Percentiles rank a stretch among this genome's conserved stretches.
Evolutionary conservation across 164 flowering plant species (phyloP).

Genomic region (Tetrastigma voinierianum): DNA sequence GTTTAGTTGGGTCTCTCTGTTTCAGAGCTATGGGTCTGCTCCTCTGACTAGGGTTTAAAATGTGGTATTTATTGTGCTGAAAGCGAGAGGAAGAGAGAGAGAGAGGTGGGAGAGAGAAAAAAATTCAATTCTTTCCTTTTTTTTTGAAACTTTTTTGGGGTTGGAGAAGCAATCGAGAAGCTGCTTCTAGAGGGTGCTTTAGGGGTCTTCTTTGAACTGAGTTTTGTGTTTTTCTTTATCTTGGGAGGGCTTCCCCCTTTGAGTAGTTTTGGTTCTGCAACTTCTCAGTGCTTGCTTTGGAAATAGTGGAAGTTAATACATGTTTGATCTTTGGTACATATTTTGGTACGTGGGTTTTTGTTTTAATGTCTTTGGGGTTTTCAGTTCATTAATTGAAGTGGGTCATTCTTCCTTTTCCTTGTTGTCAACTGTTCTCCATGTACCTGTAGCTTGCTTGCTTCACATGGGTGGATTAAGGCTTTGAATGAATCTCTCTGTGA

Average conservation of each 20-base stretch:
- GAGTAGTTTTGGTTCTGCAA: slow-evolving; percentile 20
- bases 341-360: slow-evolving; percentile 12
- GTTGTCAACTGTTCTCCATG: background rate
- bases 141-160: no score
- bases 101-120: no score
- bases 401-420: slow-evolving; percentile 14
- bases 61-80: slow-evolving; percentile 38
- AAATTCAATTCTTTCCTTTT: background rate
- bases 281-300: slow-evolving; percentile 26
- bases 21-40: slow-evolving; percentile 24
- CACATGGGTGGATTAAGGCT: slow-evolving; percentile 9
- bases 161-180: slow-evolving; percentile 34
- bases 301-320: slow-evolving; percentile 19
- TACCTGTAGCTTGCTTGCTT: background rate
- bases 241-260: slow-evolving; percentile 9
- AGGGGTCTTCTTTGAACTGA: slow-evolving; percentile 21
- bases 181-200: slow-evolving; percentile 12
- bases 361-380: slow-evolving; percentile 6
- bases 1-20: slow-evolving; percentile 41
- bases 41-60: slow-evolving; percentile 56
- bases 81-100: slow-evolving; percentile 1
- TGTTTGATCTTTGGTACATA: slow-evolving; percentile 21
- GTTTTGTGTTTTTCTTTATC: slow-evolving; percentile 13
- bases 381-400: slow-evolving; percentile 27
- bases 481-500: slow-evolving; percentile 2